Base-by-base conservation (phyloP, 352 stramenopile species). In the Phytopythium vexans region DNA sequence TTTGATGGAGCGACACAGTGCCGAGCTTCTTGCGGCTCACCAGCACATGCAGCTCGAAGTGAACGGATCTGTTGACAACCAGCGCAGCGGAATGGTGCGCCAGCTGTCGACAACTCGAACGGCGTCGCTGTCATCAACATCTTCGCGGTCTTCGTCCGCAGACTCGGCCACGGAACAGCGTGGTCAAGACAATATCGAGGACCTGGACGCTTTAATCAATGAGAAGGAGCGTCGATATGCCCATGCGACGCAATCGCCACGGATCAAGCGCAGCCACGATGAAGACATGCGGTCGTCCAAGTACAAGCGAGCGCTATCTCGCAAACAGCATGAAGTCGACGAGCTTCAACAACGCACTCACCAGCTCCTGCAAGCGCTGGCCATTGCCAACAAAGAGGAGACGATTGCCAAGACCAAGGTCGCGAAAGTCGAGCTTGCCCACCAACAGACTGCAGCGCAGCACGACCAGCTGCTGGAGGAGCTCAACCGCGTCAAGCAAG, bases 361-460 rank as follows among this genome's bases (percentile, higher is more conserved):
- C 37, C 66, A 67, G 41, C 70, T 64, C 27, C 59, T 64, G 58
- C 62, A 65, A 21, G 83, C 78, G 4, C 62, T 92, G 6, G 80
- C 81, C 15, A 69, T 70, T 9, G 78, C 81, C 2, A 93, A 93
- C 36, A 78, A 90, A 42, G 78, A 92, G 41, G 81, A 93, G 60
- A 90, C 77, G 35, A 37, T 72, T n/a, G 78, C 77, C 1, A 93
- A 90, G 49, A 27, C 47, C 3, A 34, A 36, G 5, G 47, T 36
- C 11, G 47, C 42, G 16, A 34, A 53, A 14, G 35, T 31, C 4
- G 56, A 68, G 16, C 69, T 74, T 6, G 63, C 68, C 2, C 60
- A 78, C 54, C 52, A 76, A 39, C 52, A 65, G 4, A 49, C 72
- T 32, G 44, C 52, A 4, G 60, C 65, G 35, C 62, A 80, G 47